phyloP scores from a whole-genome alignment of 768 basidiomycete genomes.

The Psilocybe cyanescens region DNA sequence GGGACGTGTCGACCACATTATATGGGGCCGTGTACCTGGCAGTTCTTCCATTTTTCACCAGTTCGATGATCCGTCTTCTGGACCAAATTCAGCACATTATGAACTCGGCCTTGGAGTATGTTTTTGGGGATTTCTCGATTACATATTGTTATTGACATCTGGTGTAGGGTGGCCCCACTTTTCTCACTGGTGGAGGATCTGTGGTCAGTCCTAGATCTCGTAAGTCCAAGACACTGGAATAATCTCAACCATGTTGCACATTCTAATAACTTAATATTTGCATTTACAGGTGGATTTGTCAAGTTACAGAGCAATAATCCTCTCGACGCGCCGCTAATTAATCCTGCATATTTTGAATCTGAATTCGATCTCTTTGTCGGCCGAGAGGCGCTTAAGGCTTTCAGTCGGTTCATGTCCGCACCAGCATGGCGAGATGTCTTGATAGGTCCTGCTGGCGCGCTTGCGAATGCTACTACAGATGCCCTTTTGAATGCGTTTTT shows the following conservation, averaged over 20 bases:
- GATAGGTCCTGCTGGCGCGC: conserved; percentile 18
- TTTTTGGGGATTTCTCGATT: neutral
- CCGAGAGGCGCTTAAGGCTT: conserved; percentile 24
- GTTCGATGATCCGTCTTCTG: conserved; percentile 37
- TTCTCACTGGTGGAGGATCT: conserved; percentile 3
- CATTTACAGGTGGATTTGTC: conserved; percentile 20
- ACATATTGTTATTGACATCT: neutral
- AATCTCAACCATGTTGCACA: neutral
- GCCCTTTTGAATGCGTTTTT: conserved; percentile 24
- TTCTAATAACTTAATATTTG: neutral
- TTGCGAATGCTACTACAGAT: conserved; percentile 25
- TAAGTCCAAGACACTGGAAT: neutral
- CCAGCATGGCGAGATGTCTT: conserved; percentile 30
- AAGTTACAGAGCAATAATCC: conserved; percentile 41
- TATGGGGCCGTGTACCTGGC: conserved; percentile 30
- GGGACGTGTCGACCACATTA: conserved; percentile 22
- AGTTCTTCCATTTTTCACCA: conserved; percentile 32
- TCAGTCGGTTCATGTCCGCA: conserved; percentile 24
- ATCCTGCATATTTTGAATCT: conserved; percentile 45
- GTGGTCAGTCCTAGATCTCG: conserved; percentile 17
- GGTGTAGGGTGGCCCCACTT: conserved; percentile 8
- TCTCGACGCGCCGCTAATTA: conserved; percentile 47
- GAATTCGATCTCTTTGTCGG: conserved; percentile 29
- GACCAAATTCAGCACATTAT: conserved; percentile 35
- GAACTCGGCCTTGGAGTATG: conserved; percentile 37